Evolutionary conservation across 768 basidiomycete species (phyloP), one percentile per base, ranked within the genome.

Genomic region (Suillus ampliporus): DNA sequence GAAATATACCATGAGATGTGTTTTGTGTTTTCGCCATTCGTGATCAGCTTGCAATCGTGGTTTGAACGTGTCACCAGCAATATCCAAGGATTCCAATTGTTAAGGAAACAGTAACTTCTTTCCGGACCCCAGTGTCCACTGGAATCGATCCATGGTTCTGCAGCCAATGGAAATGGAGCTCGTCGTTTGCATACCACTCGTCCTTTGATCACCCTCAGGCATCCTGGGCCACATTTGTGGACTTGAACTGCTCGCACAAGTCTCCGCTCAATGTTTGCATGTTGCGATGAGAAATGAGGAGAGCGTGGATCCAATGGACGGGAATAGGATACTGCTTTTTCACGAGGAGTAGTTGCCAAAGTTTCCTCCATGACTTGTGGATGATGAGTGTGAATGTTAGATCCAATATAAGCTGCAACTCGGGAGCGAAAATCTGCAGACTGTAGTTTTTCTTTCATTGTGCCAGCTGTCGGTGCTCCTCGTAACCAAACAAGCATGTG

Each of bases 21-120:
- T 31, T 61, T 71, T 0, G 80, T 80, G 1, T 78, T 76, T 0
- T 21, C 9, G 0, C 76, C 73, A 68, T 77, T 77, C 0, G 77
- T 79, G 0, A 83, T 23, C 0, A 84, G 61, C 56, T 84, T 84
- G 0, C 43, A 44, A 60, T 85, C 79, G 57, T 83, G 75, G 58
- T 85, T 84, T 0, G 43, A 44, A 0, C 4, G n/a, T n/a, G 43
- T 44, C 1, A 9, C n/a, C n/a, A 44, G 1, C 0, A 43, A 8
- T 0, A 43, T 7, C 17, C 17, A n/a, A 10, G 43, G 43, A 44
- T 44, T 44, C 43, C 43, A 44, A 10, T 17, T 44, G 10, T 44
- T 44, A 0, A 44, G n/a, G 10, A 44, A 44, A 10, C 19, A 1
- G n/a, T 44, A 44, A 4, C 8, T 44, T 44, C n/a, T 8, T 3